phyloP scores from a whole-genome alignment of 208 protist species.

The Lotmaria passim region DNA sequence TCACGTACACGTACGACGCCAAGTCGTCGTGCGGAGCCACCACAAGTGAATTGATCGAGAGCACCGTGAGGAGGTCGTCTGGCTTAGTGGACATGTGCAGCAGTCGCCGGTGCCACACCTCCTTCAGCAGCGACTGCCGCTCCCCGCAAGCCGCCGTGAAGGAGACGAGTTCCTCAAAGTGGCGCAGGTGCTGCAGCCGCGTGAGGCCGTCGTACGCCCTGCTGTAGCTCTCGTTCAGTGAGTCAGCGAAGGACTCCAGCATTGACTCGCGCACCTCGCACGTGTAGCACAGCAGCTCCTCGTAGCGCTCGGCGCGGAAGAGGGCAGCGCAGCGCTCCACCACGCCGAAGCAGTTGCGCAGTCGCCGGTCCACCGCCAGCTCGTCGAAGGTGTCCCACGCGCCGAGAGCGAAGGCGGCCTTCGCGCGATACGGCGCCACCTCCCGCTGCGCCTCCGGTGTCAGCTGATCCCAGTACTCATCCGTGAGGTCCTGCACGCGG shows the following conservation, averaged over 20 bases:
- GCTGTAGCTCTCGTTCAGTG: conserved; percentile 88
- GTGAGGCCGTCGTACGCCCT: conserved; percentile 95
- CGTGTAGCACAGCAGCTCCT: conserved; percentile 66
- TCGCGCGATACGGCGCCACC: conserved; percentile 79
- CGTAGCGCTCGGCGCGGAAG: conserved; percentile 62
- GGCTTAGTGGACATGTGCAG: conserved; percentile 88
- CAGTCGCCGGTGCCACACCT: conserved; percentile 92
- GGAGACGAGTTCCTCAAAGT: conserved; percentile 98
- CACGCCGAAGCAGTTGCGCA: conserved; percentile 59
- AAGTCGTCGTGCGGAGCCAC: conserved; percentile 92
- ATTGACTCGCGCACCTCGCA: conserved; percentile 63
- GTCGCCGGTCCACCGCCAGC: conserved; percentile 42
- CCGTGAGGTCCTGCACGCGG: conserved; percentile 61
- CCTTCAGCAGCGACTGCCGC: conserved; percentile 60
- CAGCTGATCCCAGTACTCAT: conserved; percentile 69
- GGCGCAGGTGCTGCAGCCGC: conserved; percentile 96
- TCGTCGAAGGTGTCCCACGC: conserved; percentile 83
- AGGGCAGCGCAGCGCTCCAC: conserved; percentile 82
- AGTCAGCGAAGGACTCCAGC: conserved; percentile 80
- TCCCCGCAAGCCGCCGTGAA: conserved; percentile 87
- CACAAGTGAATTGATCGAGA: conserved; percentile 97
- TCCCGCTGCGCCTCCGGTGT: conserved; percentile 47
- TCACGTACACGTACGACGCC: conserved; percentile 96
- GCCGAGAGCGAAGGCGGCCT: conserved; percentile 80
- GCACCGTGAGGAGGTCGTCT: conserved; percentile 93